Conservation (phyloP, 2,329 filamentous ascomycete genomes). For the Aspergillus costaricaensis region DNA sequence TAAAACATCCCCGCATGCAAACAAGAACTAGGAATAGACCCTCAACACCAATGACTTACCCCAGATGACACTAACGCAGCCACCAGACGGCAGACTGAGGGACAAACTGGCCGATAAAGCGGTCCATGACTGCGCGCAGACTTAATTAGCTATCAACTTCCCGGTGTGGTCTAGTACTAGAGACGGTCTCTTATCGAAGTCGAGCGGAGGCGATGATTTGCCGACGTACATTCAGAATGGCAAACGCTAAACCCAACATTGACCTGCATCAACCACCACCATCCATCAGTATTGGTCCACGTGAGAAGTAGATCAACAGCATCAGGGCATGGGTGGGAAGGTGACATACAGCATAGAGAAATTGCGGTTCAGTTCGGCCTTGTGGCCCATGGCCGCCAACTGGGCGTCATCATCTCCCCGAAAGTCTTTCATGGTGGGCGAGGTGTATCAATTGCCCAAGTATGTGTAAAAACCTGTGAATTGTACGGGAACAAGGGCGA, state of each 20-base stretch:
- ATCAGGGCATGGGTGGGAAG: background rate
- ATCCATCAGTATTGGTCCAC: background rate
- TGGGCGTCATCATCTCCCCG: slow-evolving; percentile 49
- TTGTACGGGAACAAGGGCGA: background rate
- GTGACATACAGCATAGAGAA: slow-evolving; percentile 53
- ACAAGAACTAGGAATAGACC: background rate
- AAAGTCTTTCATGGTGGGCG: slow-evolving; percentile 19
- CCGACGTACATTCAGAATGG: slow-evolving; percentile 56
- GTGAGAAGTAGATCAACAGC: background rate
- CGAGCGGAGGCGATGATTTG: background rate
- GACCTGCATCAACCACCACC: slow-evolving; percentile 35
- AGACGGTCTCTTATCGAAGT: background rate
- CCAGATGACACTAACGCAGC: slow-evolving; percentile 72
- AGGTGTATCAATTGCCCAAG: slow-evolving; percentile 12
- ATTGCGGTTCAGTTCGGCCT: slow-evolving; percentile 59
- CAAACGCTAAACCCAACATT: slow-evolving; percentile 64
- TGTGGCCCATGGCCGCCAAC: slow-evolving; percentile 59
- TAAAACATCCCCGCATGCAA: background rate
- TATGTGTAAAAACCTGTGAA: background rate
- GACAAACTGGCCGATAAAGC: slow-evolving; percentile 60
- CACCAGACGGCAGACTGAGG: slow-evolving; percentile 69
- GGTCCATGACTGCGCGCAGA: slow-evolving; percentile 55
- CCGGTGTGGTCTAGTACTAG: background rate
- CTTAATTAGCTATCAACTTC: slow-evolving; percentile 14
- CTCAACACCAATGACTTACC: slow-evolving; percentile 47